A percentile compares a stretch with the other conserved stretches of the same genome.
These are phyloP conservation scores for Monosporascus sp. DNA, from an alignment of 2,329 filamentous ascomycete species.

Conservation along the genomic window DNA sequence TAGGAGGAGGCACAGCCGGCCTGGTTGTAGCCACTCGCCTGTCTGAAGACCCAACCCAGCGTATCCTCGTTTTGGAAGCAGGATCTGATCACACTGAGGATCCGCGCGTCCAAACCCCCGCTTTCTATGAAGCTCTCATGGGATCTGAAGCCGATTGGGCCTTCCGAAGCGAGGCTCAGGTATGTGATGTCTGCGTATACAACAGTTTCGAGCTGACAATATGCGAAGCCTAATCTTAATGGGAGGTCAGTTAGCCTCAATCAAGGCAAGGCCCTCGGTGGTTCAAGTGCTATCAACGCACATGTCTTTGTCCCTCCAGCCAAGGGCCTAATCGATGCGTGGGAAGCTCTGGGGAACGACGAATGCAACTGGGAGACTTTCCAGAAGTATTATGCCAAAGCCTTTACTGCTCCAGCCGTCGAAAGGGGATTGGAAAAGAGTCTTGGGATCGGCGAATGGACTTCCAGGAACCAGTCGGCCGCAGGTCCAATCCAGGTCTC, in stretches of 20 bases:
- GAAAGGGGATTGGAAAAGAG: constrained; percentile 1
- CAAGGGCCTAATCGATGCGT: constrained; percentile 9
- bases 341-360: constrained; percentile 14
- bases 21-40: constrained; percentile 8
- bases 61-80: constrained; percentile 9
- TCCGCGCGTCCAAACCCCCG: constrained; percentile 8
- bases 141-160: constrained; percentile 9
- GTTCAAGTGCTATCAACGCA: constrained; percentile 17
- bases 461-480: background rate
- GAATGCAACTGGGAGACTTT: constrained; percentile 15
- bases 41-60: constrained; percentile 3
- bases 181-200: too few species aligned
- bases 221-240: constrained; percentile 5
- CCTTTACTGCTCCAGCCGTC: constrained; percentile 8
- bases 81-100: constrained; percentile 7
- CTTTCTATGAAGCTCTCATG: constrained; percentile 4
- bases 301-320: constrained; percentile 14
- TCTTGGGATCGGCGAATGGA: constrained; percentile 7
- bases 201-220: background rate
- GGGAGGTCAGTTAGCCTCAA: constrained; percentile 9
- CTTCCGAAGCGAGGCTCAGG: background rate
- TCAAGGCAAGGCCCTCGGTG: constrained; percentile 18
- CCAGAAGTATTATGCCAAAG: constrained; percentile 10
- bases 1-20: constrained; percentile 8
- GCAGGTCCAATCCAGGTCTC: constrained; percentile 10